phyloP scores from a whole-genome alignment of 1,284 basidiomycete genomes.

The Ceratobasidium sp. region DNA sequence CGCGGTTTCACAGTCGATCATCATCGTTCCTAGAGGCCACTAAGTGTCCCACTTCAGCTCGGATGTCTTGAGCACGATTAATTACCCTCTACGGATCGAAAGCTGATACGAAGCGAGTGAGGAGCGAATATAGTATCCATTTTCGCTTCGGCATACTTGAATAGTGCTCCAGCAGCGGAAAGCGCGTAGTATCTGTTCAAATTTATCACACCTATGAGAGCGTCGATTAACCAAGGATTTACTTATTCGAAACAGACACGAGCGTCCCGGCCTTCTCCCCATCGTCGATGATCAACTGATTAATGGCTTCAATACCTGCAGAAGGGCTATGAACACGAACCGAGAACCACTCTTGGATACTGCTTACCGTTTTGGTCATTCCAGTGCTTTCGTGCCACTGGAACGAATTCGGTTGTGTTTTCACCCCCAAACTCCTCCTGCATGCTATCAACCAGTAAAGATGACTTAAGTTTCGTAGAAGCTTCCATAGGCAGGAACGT shows the following conservation, averaged over 20 bases:
- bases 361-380: slow-evolving; percentile 74
- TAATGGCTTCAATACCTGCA: slow-evolving; percentile 78
- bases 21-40: slow-evolving; percentile 74
- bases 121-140: slow-evolving; percentile 74
- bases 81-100: slow-evolving; percentile 69
- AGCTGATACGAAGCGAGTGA: slow-evolving; percentile 79
- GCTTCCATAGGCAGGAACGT: slow-evolving; percentile 69
- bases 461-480: slow-evolving; percentile 53
- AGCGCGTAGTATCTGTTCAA: slow-evolving; percentile 80
- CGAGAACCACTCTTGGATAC: slow-evolving; percentile 44
- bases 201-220: not conserved
- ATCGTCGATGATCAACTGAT: slow-evolving; percentile 77
- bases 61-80: not conserved
- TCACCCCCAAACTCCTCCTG: slow-evolving; percentile 77
- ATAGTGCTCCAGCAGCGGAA: slow-evolving; percentile 82
- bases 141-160: slow-evolving; percentile 76
- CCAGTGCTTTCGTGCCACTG: slow-evolving; percentile 80
- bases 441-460: slow-evolving; percentile 74
- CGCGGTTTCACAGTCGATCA: slow-evolving; percentile 89
- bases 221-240: slow-evolving; percentile 49
- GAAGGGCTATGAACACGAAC: slow-evolving; percentile 45
- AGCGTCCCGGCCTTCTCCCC: slow-evolving; percentile 77
- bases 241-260: slow-evolving; percentile 79
- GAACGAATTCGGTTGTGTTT: slow-evolving; percentile 57
- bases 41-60: not conserved